Evolutionary conservation across 2,329 filamentous ascomycete genomes (phyloP).

Genomic region (Phialophora expanda): DNA sequence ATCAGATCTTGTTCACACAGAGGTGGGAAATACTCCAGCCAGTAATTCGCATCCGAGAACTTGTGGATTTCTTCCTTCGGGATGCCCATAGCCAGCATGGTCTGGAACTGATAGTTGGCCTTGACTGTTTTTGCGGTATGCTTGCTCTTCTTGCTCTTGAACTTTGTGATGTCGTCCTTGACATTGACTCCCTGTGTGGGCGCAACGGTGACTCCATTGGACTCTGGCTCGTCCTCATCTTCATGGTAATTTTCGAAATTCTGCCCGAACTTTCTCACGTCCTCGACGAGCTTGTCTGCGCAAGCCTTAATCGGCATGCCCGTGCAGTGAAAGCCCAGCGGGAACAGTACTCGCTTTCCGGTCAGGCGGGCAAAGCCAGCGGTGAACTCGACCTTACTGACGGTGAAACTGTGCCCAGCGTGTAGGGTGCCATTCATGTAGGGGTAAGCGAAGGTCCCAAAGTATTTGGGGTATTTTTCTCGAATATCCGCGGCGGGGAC

Average conservation of each 20-base stretch:
- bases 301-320: constrained; percentile 98
- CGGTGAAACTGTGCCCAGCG: constrained; percentile 89
- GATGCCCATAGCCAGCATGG: constrained; percentile 90
- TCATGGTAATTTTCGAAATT: constrained; percentile 80
- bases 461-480: constrained; percentile 86
- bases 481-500: constrained; percentile 76
- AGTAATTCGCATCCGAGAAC: constrained; percentile 89
- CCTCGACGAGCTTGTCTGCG: constrained; percentile 89
- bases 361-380: constrained; percentile 87
- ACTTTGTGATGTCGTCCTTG: constrained; percentile 87
- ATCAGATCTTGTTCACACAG: constrained; percentile 78
- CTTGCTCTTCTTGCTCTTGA: constrained; percentile 91
- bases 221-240: constrained; percentile 60
- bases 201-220: constrained; percentile 58
- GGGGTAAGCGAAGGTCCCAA: constrained; percentile 76
- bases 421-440: constrained; percentile 91
- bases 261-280: constrained; percentile 85
- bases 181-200: constrained; percentile 64
- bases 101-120: constrained; percentile 94
- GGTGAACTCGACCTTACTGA: constrained; percentile 91
- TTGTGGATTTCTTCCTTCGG: constrained; percentile 86
- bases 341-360: constrained; percentile 84
- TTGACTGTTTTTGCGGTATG: constrained; percentile 86
- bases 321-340: constrained; percentile 93
- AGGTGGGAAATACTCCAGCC: constrained; percentile 91